phyloP scores from a whole-genome alignment of 148 eudicot genomes.

The Vaccinium myrtillus region DNA sequence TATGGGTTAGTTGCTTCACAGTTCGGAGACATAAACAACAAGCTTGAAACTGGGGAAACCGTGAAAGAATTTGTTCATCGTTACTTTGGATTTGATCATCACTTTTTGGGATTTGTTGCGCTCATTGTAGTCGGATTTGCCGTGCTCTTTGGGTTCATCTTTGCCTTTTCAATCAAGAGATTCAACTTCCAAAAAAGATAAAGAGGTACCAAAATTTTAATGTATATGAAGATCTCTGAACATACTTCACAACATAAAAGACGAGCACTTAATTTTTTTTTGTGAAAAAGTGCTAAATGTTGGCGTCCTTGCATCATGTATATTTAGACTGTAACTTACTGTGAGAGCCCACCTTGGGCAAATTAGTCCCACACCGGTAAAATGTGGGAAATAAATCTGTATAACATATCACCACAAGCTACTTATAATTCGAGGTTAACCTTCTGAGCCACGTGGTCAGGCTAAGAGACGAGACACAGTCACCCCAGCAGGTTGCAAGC shows the following conservation, averaged over 20 bases:
- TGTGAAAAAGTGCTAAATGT: not conserved
- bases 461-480: not conserved
- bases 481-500: not conserved
- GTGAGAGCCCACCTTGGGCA: too few relatives aligned
- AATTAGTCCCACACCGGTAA: too few relatives aligned
- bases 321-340: not conserved
- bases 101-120: constrained; percentile 40
- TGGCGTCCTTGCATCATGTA: not conserved
- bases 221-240: too few relatives aligned
- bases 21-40: constrained; percentile 33
- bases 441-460: too few relatives aligned
- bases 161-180: not conserved
- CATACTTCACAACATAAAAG: too few relatives aligned
- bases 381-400: too few relatives aligned
- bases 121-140: constrained; percentile 26
- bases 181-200: constrained; percentile 2
- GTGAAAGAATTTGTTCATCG: constrained; percentile 30
- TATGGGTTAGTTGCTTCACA: constrained; percentile 53
- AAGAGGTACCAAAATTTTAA: not conserved
- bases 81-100: constrained; percentile 39
- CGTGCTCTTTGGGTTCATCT: constrained; percentile 30
- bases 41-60: constrained; percentile 12
- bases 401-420: too few relatives aligned
- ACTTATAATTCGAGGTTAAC: too few relatives aligned
- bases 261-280: too few relatives aligned